phyloP scores from a whole-genome alignment of 805 yeast genomes.

The Cyberlindnera sargentensis region DNA sequence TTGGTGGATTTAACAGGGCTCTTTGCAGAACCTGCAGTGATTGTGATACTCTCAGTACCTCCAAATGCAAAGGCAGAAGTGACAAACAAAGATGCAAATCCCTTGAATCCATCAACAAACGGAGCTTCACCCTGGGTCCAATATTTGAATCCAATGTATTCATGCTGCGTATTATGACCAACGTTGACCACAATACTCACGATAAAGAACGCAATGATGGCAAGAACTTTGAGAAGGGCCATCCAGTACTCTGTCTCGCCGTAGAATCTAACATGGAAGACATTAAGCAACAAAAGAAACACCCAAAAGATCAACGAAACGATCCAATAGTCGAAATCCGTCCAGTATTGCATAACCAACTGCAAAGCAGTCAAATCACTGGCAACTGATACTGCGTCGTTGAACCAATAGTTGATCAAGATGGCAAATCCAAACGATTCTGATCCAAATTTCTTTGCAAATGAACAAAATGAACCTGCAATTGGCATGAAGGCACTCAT shows the following conservation, averaged over 20 bases:
- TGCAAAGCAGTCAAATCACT: conserved; percentile 50
- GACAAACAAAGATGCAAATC: conserved; percentile 42
- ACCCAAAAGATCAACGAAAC: conserved; percentile 49
- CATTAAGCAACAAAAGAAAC: conserved; percentile 39
- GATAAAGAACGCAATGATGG: conserved; percentile 50
- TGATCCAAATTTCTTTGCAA: conserved; percentile 39
- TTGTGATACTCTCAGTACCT: conserved; percentile 50
- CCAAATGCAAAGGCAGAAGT: conserved; percentile 54
- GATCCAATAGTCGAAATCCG: conserved; percentile 38
- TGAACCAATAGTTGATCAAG: conserved; percentile 28
- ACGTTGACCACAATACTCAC: conserved; percentile 41
- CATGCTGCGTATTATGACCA: conserved; percentile 36
- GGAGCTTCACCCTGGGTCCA: conserved; percentile 52
- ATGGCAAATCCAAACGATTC: conserved; percentile 45
- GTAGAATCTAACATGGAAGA: conserved; percentile 45
- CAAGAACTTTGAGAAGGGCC: conserved; percentile 56
- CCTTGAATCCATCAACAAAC: conserved; percentile 42
- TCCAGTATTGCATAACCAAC: conserved; percentile 52
- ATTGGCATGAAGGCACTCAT: conserved; percentile 49
- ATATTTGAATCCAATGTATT: conserved; percentile 43
- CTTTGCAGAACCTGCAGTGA: conserved; percentile 50
- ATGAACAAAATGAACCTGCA: conserved; percentile 55
- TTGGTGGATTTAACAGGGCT: conserved; percentile 49
- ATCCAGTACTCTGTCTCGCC: conserved; percentile 62
- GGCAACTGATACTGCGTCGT: conserved; percentile 40